These are phyloP conservation scores for Persicaria tinctoria DNA, from an alignment of 148 eudicot species.

Conservation along the genomic window DNA sequence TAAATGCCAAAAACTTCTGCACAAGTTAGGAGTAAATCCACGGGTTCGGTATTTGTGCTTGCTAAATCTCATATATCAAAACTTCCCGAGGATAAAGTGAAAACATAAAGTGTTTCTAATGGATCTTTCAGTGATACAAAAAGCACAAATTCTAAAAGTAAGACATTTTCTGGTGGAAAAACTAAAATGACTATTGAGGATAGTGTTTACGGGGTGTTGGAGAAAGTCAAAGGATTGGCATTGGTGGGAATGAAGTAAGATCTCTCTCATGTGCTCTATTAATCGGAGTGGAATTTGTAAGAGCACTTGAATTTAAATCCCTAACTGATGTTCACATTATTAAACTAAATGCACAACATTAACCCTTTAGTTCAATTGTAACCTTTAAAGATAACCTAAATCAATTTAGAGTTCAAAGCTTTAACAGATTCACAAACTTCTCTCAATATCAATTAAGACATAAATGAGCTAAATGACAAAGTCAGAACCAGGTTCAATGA, in stretches of 20 bases:
- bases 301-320: no score
- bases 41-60: constrained; percentile 54
- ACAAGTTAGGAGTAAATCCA: constrained; percentile 68
- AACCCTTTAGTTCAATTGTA: no score
- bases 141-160: constrained; percentile 43
- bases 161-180: constrained; percentile 54
- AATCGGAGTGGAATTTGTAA: no score
- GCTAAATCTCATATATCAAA: constrained; percentile 84
- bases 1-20: no score
- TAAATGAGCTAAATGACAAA: no score
- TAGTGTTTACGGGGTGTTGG: constrained; percentile 55
- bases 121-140: constrained; percentile 40
- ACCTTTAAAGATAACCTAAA: no score
- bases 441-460: no score
- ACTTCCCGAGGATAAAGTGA: constrained; percentile 88
- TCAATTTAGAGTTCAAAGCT: no score
- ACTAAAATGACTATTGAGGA: constrained; percentile 37
- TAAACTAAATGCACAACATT: no score
- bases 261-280: neutral
- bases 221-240: constrained; percentile 56
- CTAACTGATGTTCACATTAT: no score
- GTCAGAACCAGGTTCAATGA: no score
- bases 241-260: constrained; percentile 84
- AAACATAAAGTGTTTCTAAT: constrained; percentile 43
- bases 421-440: no score